These are phyloP conservation scores for Falciphora oryzae DNA, from an alignment of 2,329 filamentous ascomycete species.

Conservation along the genomic window DNA sequence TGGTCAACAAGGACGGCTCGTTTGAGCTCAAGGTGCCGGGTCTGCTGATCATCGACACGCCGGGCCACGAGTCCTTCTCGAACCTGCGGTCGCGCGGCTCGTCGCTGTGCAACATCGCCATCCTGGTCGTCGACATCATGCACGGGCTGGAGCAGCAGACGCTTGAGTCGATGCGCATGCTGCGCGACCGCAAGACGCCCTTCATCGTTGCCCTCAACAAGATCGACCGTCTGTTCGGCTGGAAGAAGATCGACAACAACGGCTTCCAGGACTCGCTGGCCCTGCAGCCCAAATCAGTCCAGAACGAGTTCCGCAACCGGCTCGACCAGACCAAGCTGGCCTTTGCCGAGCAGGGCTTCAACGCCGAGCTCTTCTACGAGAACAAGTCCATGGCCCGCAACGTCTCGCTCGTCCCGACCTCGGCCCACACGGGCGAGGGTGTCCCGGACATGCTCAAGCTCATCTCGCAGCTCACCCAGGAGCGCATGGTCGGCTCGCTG, in stretches of 20 bases:
- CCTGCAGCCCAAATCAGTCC: slow-evolving; percentile 85
- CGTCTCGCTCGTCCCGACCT: slow-evolving; percentile 95
- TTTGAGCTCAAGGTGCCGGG: slow-evolving; percentile 98
- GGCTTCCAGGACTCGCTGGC: slow-evolving; percentile 90
- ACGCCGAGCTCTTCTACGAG: slow-evolving; percentile 92
- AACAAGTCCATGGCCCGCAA: slow-evolving; percentile 95
- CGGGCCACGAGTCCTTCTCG: slow-evolving; percentile 99
- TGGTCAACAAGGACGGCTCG: slow-evolving; percentile 82
- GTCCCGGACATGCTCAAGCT: slow-evolving; percentile 98
- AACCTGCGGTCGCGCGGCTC: slow-evolving; percentile 96
- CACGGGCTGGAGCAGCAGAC: slow-evolving; percentile 97
- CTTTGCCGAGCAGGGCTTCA: slow-evolving; percentile 95
- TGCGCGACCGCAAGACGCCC: slow-evolving; percentile 89
- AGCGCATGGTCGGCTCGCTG: slow-evolving; percentile 92
- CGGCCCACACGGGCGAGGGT: slow-evolving; percentile 97
- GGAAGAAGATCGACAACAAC: slow-evolving; percentile 99
- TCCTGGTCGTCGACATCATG: slow-evolving; percentile 99
- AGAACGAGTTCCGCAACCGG: slow-evolving; percentile 90
- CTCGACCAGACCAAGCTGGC: slow-evolving; percentile 87
- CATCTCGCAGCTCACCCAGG: slow-evolving; percentile 84
- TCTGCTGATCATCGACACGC: slow-evolving; percentile 94
- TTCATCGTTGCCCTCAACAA: slow-evolving; percentile 99
- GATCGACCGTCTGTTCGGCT: slow-evolving; percentile 97
- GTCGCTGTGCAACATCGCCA: slow-evolving; percentile 98
- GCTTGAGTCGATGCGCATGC: slow-evolving; percentile 90